Conservation (phyloP, 2,329 filamentous ascomycete species). For the Cadophora sp. region DNA sequence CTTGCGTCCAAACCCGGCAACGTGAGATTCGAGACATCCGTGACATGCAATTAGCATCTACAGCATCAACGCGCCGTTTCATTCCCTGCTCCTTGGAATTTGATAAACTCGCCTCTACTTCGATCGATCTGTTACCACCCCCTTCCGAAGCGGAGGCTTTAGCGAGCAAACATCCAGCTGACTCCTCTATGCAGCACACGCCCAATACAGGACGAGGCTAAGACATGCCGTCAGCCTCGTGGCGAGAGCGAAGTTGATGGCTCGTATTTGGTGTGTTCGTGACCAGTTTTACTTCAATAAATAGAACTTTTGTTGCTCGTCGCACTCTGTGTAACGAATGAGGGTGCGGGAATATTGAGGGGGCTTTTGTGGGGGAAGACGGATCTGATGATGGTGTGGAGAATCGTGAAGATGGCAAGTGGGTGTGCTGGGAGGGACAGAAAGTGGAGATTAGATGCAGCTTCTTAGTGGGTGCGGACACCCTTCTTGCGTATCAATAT, state of each 20-base stretch:
- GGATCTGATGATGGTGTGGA: slow-evolving; percentile 1
- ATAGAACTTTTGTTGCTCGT: slow-evolving; percentile 25
- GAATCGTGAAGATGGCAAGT: background rate
- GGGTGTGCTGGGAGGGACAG: background rate
- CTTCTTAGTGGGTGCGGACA: background rate
- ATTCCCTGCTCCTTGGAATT: too few relatives aligned
- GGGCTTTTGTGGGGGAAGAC: background rate
- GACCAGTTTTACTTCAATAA: background rate
- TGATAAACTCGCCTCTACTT: too few relatives aligned
- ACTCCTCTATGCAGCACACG: slow-evolving; percentile 14
- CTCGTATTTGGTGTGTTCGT: slow-evolving; percentile 16
- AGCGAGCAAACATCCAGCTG: slow-evolving; percentile 14
- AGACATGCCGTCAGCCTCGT: slow-evolving; percentile 7
- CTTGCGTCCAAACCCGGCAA: too few relatives aligned
- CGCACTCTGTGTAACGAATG: slow-evolving; percentile 26
- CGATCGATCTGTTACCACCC: background rate
- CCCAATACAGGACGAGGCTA: slow-evolving; percentile 19
- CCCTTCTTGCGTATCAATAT: background rate
- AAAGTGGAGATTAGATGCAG: slow-evolving; percentile 1
- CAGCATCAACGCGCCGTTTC: too few relatives aligned
- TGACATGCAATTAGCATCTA: too few relatives aligned
- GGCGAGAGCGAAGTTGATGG: background rate
- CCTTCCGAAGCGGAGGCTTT: background rate
- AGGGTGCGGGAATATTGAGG: background rate
- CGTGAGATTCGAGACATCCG: too few relatives aligned